Base-by-base conservation (phyloP, 2,329 filamentous ascomycete species). In the Fonsecaea multimorphosa region DNA sequence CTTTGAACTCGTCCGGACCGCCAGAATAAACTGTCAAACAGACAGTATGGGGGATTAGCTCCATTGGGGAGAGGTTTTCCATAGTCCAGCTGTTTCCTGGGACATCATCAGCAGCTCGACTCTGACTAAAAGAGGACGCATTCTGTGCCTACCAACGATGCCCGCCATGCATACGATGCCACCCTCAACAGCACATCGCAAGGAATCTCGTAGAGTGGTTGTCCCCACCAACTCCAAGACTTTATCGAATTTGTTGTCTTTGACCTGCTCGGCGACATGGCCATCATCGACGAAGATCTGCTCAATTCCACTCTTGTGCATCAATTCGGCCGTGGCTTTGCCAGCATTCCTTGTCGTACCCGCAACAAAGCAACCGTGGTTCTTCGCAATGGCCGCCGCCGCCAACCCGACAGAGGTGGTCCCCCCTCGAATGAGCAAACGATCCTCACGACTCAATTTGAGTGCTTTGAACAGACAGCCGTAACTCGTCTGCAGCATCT, bases 401-500 rank as follows among this genome's bases (percentile, higher is more conserved):
- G 81, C 80, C 16, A 83, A 73, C 3, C 82, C 82, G 12, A 84
- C 78, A 59, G 77, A 79, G 14, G 80, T 82, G 3, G 83, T 84
- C 0, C 81, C 82, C 1, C 83, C 82, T 4, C 82, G 74, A n/a
- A 84, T 75, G n/a, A 85, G 73, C 58, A 84, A 63, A 14, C 74
- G 77, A 11, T 84, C 81, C 0, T 76, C 78, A 11, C 74, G 71
- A 54, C 76, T 61, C 22, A 84, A 58, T 51, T 75, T 71, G 54
- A 84, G 69, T 3, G 75, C 72, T 53, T 72, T 74, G n/a, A 78
- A 77, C 40, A 84, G 65, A 6, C 76, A 75, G 0, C 82, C 82
- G 71, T 78, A 83, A 1, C 82, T 79, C 2, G 82, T 84, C 73
- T 84, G 81, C 65, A 84, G 64, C 82, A 84, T 84, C 72, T 84